Conservation (phyloP, 257 asterid species). For the Solanum chmielewskii region DNA sequence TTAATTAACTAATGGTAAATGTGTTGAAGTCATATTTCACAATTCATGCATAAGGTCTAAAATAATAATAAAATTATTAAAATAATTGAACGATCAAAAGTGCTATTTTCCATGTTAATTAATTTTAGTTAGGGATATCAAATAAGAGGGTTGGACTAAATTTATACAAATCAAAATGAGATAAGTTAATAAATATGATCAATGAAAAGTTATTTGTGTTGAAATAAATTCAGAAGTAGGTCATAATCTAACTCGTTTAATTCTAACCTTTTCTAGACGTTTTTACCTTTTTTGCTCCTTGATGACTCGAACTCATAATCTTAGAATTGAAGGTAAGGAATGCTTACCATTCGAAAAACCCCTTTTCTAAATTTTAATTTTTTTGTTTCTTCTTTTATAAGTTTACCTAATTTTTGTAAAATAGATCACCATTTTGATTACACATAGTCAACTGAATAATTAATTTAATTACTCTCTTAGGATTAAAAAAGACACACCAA, state of each 20-base stretch:
- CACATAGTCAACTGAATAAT: not conserved
- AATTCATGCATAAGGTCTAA: not conserved
- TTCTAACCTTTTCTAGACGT: too few species aligned
- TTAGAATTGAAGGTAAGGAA: rapidly evolving
- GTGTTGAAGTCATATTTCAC: not conserved
- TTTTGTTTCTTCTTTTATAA: not conserved
- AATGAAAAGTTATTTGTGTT: not conserved
- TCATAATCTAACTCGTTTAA: not conserved
- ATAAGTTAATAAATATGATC: not conserved
- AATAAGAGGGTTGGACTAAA: not conserved
- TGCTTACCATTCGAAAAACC: not conserved
- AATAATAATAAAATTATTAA: not conserved
- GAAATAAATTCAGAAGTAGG: not conserved
- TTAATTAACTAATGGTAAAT: not conserved
- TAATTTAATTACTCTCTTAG: not conserved
- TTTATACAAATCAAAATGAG: not conserved
- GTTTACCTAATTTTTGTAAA: not conserved
- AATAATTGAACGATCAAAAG: not conserved
- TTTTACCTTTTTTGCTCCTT: not conserved
- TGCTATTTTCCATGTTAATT: not conserved
- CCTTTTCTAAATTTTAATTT: not conserved
- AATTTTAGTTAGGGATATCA: not conserved
- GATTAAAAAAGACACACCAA: not conserved
- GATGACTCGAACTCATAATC: not conserved
- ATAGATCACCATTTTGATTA: not conserved